Percentiles rank a stretch among this genome's conserved stretches.
Conservation (phyloP, 2,329 filamentous ascomycete species). For the Sclerotiophoma versabilis region DNA sequence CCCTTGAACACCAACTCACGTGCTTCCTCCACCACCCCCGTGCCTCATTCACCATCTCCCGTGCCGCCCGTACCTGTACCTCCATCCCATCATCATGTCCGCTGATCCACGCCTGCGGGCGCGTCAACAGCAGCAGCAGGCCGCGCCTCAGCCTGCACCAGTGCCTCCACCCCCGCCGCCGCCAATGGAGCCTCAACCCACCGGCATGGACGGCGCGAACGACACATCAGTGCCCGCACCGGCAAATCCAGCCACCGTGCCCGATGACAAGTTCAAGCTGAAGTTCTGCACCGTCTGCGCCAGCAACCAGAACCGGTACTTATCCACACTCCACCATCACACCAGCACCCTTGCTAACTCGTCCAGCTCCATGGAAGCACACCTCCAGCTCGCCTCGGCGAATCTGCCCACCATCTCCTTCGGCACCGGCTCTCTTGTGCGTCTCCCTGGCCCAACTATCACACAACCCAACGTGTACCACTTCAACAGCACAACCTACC, state of each 20-base stretch:
- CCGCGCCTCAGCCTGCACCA: constrained; percentile 45
- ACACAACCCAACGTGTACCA: constrained; percentile 96
- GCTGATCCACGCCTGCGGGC: constrained; percentile 59
- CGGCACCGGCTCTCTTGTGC: constrained; percentile 92
- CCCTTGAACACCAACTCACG: constrained; percentile 1
- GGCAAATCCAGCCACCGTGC: constrained; percentile 33
- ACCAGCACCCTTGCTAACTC: constrained; percentile 19
- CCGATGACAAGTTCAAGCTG: constrained; percentile 75
- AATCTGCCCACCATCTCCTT: constrained; percentile 96
- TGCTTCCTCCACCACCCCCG: background rate
- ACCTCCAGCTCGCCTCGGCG: constrained; percentile 85
- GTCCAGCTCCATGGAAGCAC: constrained; percentile 93
- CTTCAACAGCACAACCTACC: constrained; percentile 97
- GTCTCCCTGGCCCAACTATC: constrained; percentile 88
- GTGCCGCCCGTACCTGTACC: background rate
- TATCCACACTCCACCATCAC: background rate
- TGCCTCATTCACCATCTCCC: background rate
- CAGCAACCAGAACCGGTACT: constrained; percentile 92
- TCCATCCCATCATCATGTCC: constrained; percentile 40
- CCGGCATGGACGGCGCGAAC: constrained; percentile 40
- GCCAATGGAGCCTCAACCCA: constrained; percentile 47
- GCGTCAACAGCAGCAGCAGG: constrained; percentile 45
- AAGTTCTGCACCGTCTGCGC: constrained; percentile 99
- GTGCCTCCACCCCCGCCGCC: constrained; percentile 60
- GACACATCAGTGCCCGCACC: constrained; percentile 34